These are phyloP conservation scores for Herpetospermum pedunculosum DNA, from an alignment of 306 rosid species.

Conservation along the genomic window DNA sequence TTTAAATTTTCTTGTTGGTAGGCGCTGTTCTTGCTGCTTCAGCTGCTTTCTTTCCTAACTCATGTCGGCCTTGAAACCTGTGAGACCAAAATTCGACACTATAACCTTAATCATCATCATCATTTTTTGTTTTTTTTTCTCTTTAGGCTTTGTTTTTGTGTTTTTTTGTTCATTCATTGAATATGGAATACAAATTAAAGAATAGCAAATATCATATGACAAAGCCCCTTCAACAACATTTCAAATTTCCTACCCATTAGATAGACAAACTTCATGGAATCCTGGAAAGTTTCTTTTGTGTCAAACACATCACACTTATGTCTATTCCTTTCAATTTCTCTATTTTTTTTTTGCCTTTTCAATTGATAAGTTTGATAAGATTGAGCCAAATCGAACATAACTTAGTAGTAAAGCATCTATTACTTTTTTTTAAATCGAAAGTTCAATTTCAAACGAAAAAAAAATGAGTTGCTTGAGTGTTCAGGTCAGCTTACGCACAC, in stretches of 20 bases:
- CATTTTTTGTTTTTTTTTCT: not conserved
- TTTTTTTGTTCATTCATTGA: not conserved
- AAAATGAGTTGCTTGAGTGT: too few species aligned
- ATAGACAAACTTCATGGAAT: constrained; percentile 3
- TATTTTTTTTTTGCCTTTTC: not conserved
- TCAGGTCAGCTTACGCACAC: too few species aligned
- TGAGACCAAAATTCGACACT: not conserved
- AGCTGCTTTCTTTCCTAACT: constrained; percentile 6
- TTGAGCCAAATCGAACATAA: not conserved
- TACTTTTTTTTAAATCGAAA: not conserved
- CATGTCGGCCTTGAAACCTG: constrained; percentile 15
- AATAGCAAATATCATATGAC: not conserved
- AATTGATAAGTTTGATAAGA: too few species aligned
- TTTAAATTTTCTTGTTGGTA: constrained; percentile 3
- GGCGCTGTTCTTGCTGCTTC: constrained; percentile 4
- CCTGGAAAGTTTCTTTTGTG: not conserved
- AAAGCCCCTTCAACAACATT: not conserved
- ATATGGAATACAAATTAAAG: not conserved
- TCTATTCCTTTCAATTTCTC: not conserved
- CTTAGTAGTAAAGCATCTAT: too few species aligned
- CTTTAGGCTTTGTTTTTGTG: not conserved
- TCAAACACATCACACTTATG: not conserved
- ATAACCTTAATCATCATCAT: not conserved
- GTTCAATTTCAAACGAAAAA: too few species aligned
- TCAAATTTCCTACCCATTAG: not conserved